Evolutionary conservation across 495 filamentous ascomycete genomes (phyloP).

Genomic region (Hypoxylon fragiforme): DNA sequence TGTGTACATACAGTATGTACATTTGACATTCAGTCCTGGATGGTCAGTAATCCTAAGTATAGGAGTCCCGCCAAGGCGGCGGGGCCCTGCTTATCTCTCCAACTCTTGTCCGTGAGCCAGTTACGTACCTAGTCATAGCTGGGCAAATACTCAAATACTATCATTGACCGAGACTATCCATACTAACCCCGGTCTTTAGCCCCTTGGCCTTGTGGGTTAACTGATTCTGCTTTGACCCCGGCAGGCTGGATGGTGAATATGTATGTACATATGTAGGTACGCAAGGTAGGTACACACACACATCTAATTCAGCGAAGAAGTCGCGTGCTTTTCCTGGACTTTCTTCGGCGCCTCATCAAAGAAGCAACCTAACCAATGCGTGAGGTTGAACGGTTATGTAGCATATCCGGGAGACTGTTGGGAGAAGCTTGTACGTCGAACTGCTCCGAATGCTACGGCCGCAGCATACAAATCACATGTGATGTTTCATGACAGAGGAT

Average conservation of each 20-base stretch:
- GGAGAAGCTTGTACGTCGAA: conserved; percentile 4
- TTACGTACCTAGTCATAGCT: background rate
- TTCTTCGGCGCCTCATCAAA: conserved; percentile 22
- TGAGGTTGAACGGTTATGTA: background rate
- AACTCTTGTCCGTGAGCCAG: conserved; percentile 2
- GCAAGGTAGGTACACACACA: no score
- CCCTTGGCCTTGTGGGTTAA: background rate
- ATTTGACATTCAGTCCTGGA: no score
- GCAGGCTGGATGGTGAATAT: no score
- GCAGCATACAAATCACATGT: conserved; percentile 24
- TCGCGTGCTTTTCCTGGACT: conserved; percentile 25
- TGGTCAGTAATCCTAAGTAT: no score
- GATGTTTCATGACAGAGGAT: conserved; percentile 21
- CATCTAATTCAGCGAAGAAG: no score
- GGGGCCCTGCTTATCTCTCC: conserved; percentile 26
- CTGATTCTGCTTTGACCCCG: background rate
- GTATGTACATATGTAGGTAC: no score
- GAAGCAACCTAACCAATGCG: conserved; percentile 17
- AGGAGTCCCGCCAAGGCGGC: background rate
- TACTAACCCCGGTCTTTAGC: background rate
- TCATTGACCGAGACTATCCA: conserved; percentile 18
- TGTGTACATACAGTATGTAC: background rate
- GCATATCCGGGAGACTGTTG: conserved; percentile 18
- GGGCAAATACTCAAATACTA: no score
- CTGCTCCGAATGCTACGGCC: conserved; percentile 18